phyloP scores from a whole-genome alignment of 139 green algal genomes.

The Coccomyxa sp. region DNA sequence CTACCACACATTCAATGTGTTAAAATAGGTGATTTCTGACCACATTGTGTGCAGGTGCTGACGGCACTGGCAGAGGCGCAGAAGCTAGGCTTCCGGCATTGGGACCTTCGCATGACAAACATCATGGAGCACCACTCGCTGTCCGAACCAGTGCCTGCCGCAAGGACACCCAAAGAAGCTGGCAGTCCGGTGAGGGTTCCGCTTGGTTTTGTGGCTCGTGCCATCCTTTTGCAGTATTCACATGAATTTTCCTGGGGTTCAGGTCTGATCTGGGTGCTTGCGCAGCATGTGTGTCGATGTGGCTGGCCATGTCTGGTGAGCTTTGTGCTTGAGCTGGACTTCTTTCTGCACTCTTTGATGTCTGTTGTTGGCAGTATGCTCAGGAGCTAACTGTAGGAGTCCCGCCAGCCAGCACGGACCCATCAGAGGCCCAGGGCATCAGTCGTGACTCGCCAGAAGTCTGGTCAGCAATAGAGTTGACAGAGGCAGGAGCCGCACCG shows the following conservation, averaged over 20 bases:
- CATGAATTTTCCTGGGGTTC: background rate
- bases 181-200: background rate
- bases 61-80: constrained; percentile 28
- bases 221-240: background rate
- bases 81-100: constrained; percentile 35
- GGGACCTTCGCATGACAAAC: constrained; percentile 35
- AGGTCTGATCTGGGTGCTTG: background rate
- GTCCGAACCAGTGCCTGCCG: background rate
- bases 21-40: too few species aligned
- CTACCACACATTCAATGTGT: too few species aligned
- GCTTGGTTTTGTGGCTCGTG: background rate
- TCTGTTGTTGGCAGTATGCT: background rate
- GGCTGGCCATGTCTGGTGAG: too few species aligned
- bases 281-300: background rate
- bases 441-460: too few species aligned
- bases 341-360: background rate
- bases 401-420: too few species aligned
- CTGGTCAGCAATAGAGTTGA: too few species aligned
- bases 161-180: background rate
- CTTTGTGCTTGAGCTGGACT: background rate
- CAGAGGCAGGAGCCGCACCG: too few species aligned
- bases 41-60: constrained; percentile 13
- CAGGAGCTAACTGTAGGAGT: too few species aligned
- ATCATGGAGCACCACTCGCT: constrained; percentile 24
- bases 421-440: too few species aligned